Evolutionary conservation across 2,329 filamentous ascomycete genomes (phyloP).

Genomic region (Xylaria sp.): DNA sequence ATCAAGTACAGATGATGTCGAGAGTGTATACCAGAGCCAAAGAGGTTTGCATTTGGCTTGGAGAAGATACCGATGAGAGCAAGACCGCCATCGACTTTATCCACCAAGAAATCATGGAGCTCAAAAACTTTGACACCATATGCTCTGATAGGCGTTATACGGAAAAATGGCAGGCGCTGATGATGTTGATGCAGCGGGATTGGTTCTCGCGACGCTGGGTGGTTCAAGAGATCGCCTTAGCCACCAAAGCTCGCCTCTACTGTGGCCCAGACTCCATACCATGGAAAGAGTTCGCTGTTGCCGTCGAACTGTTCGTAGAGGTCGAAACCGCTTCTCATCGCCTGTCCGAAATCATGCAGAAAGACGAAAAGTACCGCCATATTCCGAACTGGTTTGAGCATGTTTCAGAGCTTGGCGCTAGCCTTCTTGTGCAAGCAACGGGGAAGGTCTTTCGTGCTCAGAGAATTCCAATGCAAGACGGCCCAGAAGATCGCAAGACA

Average conservation of each 20-base stretch:
- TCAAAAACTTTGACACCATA: conserved; percentile 51
- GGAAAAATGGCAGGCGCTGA: conserved; percentile 49
- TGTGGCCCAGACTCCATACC: conserved; percentile 52
- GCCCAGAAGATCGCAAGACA: neutral
- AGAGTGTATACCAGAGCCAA: conserved; percentile 50
- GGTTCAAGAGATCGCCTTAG: conserved; percentile 56
- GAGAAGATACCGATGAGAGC: conserved; percentile 43
- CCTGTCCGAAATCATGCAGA: conserved; percentile 31
- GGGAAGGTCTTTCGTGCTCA: conserved; percentile 31
- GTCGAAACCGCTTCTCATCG: conserved; percentile 52
- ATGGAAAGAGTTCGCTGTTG: conserved; percentile 54
- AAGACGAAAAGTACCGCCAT: conserved; percentile 28
- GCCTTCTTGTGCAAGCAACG: conserved; percentile 33
- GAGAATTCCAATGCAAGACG: conserved; percentile 12
- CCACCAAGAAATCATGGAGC: conserved; percentile 41
- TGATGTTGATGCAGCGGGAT: conserved; percentile 52
- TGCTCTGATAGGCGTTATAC: conserved; percentile 20
- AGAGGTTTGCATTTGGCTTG: conserved; percentile 52
- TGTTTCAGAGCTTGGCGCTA: conserved; percentile 32
- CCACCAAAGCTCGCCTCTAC: conserved; percentile 50
- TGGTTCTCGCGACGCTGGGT: conserved; percentile 58
- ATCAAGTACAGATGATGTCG: conserved; percentile 53
- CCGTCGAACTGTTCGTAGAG: conserved; percentile 54
- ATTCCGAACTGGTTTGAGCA: conserved; percentile 35
- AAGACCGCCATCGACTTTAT: conserved; percentile 50